A percentile compares a stretch with the other conserved stretches of the same genome.
Evolutionary conservation across 1,139 yeast species (phyloP).

Genomic region (Kurtzmaniella natalensis): DNA sequence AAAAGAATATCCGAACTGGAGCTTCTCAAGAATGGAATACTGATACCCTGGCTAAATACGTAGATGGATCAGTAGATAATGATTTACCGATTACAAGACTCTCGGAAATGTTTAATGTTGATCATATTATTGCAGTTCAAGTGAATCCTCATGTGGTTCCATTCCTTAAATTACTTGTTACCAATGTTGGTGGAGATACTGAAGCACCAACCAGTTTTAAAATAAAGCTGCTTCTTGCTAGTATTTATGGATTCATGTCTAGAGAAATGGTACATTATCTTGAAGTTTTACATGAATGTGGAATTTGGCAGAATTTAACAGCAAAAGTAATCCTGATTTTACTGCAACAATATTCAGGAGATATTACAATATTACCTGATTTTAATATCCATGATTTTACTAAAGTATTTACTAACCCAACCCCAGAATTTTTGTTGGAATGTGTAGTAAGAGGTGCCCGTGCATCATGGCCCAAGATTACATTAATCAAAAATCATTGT

Average conservation of each 20-base stretch:
- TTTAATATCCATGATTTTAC: constrained; percentile 54
- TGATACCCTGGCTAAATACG: constrained; percentile 69
- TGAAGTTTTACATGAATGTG: constrained; percentile 69
- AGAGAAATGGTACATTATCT: constrained; percentile 77
- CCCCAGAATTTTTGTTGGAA: constrained; percentile 65
- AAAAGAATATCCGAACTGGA: constrained; percentile 72
- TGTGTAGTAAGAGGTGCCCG: constrained; percentile 80
- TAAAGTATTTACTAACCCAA: constrained; percentile 72
- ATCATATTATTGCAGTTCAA: constrained; percentile 94
- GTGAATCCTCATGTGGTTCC: constrained; percentile 97
- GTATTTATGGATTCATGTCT: constrained; percentile 55
- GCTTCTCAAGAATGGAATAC: constrained; percentile 78
- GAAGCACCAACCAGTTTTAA: constrained; percentile 58
- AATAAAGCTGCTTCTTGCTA: constrained; percentile 50
- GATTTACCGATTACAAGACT: constrained; percentile 87
- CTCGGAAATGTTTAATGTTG: constrained; percentile 94
- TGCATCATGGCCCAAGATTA: constrained; percentile 90
- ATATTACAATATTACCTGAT: constrained; percentile 86
- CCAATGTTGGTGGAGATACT: constrained; percentile 67
- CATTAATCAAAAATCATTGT: constrained; percentile 83
- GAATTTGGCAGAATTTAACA: constrained; percentile 66
- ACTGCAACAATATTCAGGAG: constrained; percentile 88
- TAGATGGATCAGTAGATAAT: constrained; percentile 94
- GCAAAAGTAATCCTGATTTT: constrained; percentile 71
- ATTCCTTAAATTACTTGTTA: constrained; percentile 60